Conservation (phyloP, 495 filamentous ascomycete species). For the Neurospora sp. region DNA sequence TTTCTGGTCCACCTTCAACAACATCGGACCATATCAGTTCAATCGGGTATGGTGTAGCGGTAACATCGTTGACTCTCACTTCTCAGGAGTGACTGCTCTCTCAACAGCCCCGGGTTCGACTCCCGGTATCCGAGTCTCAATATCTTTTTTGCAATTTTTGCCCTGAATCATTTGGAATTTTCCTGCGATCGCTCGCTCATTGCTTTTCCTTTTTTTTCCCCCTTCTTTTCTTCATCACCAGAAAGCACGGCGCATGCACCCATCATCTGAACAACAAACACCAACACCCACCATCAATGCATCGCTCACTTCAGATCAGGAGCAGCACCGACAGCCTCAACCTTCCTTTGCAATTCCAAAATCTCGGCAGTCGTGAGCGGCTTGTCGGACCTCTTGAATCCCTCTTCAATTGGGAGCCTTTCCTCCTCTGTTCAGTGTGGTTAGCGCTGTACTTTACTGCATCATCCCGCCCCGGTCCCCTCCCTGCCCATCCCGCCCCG, state of each 20-base stretch:
- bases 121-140: background rate
- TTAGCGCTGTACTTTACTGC: background rate
- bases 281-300: background rate
- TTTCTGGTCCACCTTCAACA: background rate
- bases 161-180: background rate
- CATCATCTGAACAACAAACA: too few relatives aligned
- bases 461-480: background rate
- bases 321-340: slow-evolving; percentile 1
- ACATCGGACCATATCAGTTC: background rate
- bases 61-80: too few relatives aligned
- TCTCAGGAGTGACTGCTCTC: too few relatives aligned
- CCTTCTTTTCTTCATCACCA: background rate
- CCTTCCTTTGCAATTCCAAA: slow-evolving; percentile 14
- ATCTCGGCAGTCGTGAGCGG: slow-evolving; percentile 11
- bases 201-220: background rate
- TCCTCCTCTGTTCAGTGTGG: slow-evolving; percentile 12
- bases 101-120: background rate
- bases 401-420: slow-evolving; percentile 20
- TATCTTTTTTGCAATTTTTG: background rate
- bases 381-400: slow-evolving; percentile 14
- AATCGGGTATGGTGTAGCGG: background rate
- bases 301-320: background rate
- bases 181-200: background rate
- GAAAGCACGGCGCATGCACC: too few relatives aligned
- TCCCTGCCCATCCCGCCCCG: background rate